phyloP scores from a whole-genome alignment of 2,329 filamentous ascomycete species.

The Phialophora macrospora region DNA sequence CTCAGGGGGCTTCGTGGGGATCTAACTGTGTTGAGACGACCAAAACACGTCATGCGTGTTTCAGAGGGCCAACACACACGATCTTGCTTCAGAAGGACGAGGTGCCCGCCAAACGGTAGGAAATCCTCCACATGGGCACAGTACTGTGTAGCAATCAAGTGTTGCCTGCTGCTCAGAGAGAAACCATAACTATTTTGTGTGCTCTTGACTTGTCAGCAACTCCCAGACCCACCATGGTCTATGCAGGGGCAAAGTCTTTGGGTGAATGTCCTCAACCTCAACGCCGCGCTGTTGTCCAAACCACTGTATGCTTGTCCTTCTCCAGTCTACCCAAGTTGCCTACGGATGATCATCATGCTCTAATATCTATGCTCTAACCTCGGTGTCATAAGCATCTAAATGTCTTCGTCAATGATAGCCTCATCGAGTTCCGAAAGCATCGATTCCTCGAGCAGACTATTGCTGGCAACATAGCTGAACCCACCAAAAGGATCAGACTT shows the following conservation, averaged over 20 bases:
- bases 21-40: not conserved
- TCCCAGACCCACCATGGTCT: not conserved
- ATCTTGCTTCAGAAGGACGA: not conserved
- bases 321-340: constrained; percentile 10
- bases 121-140: not conserved
- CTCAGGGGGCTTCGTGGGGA: not conserved
- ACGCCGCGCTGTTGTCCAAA: constrained; percentile 2
- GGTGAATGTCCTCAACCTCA: not conserved
- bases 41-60: not conserved
- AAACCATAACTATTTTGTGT: not conserved
- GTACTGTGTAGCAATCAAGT: not conserved
- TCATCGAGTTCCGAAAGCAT: constrained; percentile 38
- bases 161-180: not conserved
- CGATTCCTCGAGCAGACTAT: constrained; percentile 50
- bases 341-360: constrained; percentile 2
- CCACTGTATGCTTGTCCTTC: constrained; percentile 3
- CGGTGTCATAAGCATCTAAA: constrained; percentile 6
- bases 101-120: too few species aligned
- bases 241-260: not conserved
- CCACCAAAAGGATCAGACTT: constrained; percentile 54
- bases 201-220: not conserved
- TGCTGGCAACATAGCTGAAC: constrained; percentile 56
- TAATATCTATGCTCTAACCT: not conserved
- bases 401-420: constrained; percentile 34
- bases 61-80: not conserved